phyloP scores from a whole-genome alignment of 106 monocot species.

The Allium fistulosum region DNA sequence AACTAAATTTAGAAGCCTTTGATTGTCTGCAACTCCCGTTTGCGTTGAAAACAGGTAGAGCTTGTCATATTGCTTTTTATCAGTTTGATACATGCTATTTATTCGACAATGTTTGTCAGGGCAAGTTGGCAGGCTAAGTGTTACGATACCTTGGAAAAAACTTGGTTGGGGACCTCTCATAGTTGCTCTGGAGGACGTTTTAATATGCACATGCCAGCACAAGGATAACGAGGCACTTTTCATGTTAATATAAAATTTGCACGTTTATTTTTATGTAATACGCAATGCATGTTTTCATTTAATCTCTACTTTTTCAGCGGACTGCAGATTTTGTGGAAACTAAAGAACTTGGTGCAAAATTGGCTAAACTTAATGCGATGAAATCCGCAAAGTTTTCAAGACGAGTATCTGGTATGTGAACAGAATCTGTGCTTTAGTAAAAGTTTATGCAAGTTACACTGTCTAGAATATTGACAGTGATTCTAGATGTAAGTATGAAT shows the following conservation, averaged over 20 bases:
- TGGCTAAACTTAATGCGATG: constrained; percentile 95
- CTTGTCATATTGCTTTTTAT: no score
- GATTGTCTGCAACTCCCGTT: constrained; percentile 92
- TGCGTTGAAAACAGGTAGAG: constrained; percentile 73
- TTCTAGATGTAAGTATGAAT: no score
- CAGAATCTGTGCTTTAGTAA: no score
- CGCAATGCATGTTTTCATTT: no score
- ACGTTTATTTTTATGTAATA: constrained; percentile 18
- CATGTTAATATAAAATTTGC: no score
- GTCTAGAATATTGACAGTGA: no score
- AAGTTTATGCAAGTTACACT: no score
- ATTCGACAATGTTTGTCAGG: no score
- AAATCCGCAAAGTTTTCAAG: constrained; percentile 92
- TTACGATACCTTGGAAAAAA: constrained; percentile 97
- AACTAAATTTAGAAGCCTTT: constrained; percentile 89
- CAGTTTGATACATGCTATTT: no score
- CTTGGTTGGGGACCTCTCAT: constrained; percentile 92
- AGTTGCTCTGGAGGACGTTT: constrained; percentile 81
- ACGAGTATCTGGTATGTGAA: constrained; percentile 71
- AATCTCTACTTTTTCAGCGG: constrained; percentile 72
- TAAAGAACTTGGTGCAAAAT: constrained; percentile 87
- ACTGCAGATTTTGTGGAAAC: constrained; percentile 52
- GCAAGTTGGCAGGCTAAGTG: constrained; percentile 75
- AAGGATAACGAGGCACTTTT: constrained; percentile 79
- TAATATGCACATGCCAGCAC: constrained; percentile 67